phyloP scores from a whole-genome alignment of 2,329 filamentous ascomycete genomes.

The Trichophyton rubrum region DNA sequence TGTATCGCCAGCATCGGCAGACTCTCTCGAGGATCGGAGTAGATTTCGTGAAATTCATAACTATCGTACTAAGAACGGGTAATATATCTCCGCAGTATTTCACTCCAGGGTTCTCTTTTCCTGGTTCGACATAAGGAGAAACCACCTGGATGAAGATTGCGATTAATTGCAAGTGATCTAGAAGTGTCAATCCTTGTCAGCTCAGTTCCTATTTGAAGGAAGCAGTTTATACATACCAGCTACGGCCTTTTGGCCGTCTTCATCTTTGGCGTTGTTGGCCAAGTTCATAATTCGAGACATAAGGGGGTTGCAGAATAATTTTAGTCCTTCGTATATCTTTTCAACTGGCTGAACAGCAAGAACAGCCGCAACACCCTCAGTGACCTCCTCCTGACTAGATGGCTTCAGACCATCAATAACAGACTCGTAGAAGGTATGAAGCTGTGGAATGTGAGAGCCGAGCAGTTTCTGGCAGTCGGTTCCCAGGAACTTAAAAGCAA shows the following conservation, averaged over 20 bases:
- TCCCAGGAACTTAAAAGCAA: slow-evolving; percentile 95
- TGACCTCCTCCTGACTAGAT: slow-evolving; percentile 86
- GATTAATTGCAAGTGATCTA: slow-evolving; percentile 80
- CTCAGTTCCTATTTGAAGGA: neutral
- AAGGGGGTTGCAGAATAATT: slow-evolving; percentile 85
- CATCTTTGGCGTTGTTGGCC: slow-evolving; percentile 71
- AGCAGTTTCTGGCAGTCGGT: slow-evolving; percentile 84
- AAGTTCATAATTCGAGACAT: slow-evolving; percentile 73
- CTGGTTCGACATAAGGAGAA: slow-evolving; percentile 59
- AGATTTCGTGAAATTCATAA: slow-evolving; percentile 76
- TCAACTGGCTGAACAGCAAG: slow-evolving; percentile 71
- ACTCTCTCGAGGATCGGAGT: slow-evolving; percentile 84
- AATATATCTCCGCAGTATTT: slow-evolving; percentile 95
- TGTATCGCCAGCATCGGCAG: slow-evolving; percentile 90
- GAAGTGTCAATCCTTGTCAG: slow-evolving; percentile 10
- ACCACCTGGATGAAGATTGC: slow-evolving; percentile 76
- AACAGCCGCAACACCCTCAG: slow-evolving; percentile 86
- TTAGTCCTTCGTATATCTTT: slow-evolving; percentile 72
- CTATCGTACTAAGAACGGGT: slow-evolving; percentile 70
- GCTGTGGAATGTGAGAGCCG: slow-evolving; percentile 66
- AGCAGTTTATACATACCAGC: slow-evolving; percentile 46
- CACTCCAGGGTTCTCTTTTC: slow-evolving; percentile 74
- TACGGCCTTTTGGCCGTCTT: slow-evolving; percentile 71
- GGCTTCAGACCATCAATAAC: slow-evolving; percentile 76
- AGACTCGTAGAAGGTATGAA: slow-evolving; percentile 86